A percentile compares a stretch with the other conserved stretches of the same genome.
Conservation (phyloP, 202 grass and related monocot genomes). For the Schoenoplectus triqueter region DNA sequence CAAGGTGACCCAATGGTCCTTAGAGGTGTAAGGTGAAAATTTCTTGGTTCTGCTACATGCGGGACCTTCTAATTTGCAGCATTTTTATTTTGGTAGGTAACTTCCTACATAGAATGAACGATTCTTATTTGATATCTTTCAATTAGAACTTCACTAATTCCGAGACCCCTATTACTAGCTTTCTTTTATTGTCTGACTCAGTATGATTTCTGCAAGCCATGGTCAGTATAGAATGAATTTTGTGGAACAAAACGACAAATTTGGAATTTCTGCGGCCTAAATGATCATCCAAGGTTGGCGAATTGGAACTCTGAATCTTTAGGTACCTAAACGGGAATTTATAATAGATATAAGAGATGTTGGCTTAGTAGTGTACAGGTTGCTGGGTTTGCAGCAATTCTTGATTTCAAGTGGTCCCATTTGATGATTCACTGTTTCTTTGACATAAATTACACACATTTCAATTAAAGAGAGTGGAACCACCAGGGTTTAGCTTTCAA, state of each 20-base stretch:
- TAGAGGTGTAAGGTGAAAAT: not conserved
- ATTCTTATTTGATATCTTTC: not conserved
- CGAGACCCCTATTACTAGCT: not conserved
- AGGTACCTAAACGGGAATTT: not conserved
- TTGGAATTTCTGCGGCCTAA: not conserved
- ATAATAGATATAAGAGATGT: not conserved
- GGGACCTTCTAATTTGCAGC: not conserved
- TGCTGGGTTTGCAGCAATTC: constrained; percentile 11
- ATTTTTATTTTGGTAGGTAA: not conserved
- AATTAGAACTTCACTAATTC: not conserved
- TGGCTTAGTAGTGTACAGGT: not conserved
- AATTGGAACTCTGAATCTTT: not conserved
- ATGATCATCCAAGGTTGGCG: not conserved
- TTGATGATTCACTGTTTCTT: constrained; percentile 52
- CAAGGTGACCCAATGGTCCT: not conserved
- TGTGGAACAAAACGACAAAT: not conserved
- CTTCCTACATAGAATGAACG: not conserved
- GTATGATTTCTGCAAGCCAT: not conserved
- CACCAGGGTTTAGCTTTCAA: constrained; percentile 98
- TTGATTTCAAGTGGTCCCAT: not conserved
- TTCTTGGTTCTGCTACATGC: not conserved
- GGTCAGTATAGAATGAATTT: not conserved
- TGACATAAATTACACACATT: constrained; percentile 95
- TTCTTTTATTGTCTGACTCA: not conserved
- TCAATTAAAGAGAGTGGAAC: constrained; percentile 92